phyloP scores from a whole-genome alignment of 345 rosid genomes.

The Euphorbia peplus region DNA sequence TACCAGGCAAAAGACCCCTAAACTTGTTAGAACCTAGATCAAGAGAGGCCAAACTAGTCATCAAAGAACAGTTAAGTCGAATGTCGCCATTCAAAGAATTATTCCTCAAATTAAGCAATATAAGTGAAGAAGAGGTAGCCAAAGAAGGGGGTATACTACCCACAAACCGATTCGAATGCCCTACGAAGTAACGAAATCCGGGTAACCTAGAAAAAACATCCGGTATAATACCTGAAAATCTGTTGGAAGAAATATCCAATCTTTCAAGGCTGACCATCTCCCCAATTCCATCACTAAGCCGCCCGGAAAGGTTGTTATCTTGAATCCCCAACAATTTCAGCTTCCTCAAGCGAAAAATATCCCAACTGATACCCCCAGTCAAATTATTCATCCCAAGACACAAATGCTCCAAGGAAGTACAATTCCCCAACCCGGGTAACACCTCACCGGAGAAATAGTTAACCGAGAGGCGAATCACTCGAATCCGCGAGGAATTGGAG shows the following conservation, averaged over 20 bases:
- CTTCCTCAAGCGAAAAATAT: slow-evolving; percentile 42
- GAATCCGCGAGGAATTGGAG: slow-evolving; percentile 37
- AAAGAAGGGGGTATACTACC: slow-evolving; percentile 61
- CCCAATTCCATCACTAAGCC: slow-evolving; percentile 35
- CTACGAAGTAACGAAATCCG: slow-evolving; percentile 39
- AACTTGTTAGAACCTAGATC: slow-evolving; percentile 61
- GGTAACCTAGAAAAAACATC: slow-evolving; percentile 43
- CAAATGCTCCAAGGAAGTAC: slow-evolving; percentile 44
- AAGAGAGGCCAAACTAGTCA: slow-evolving; percentile 55
- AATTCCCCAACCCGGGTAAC: slow-evolving; percentile 41
- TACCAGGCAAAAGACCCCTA: slow-evolving; percentile 48
- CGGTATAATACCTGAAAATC: slow-evolving; percentile 55
- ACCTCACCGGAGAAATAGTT: slow-evolving; percentile 58
- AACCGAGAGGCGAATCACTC: slow-evolving; percentile 35
- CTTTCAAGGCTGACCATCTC: slow-evolving; percentile 45
- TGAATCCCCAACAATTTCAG: slow-evolving; percentile 45
- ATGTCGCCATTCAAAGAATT: slow-evolving; percentile 57
- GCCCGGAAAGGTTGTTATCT: slow-evolving; percentile 54
- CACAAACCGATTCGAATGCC: slow-evolving; percentile 44
- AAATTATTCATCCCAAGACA: slow-evolving; percentile 62
- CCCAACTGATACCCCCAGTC: slow-evolving; percentile 46
- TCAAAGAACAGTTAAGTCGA: slow-evolving; percentile 52
- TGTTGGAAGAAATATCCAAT: slow-evolving; percentile 54
- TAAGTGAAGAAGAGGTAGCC: slow-evolving; percentile 47
- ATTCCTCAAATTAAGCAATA: slow-evolving; percentile 62